Evolutionary conservation across 2,329 filamentous ascomycete genomes (phyloP).

Genomic region (Cladosporium sphaerospermum): DNA sequence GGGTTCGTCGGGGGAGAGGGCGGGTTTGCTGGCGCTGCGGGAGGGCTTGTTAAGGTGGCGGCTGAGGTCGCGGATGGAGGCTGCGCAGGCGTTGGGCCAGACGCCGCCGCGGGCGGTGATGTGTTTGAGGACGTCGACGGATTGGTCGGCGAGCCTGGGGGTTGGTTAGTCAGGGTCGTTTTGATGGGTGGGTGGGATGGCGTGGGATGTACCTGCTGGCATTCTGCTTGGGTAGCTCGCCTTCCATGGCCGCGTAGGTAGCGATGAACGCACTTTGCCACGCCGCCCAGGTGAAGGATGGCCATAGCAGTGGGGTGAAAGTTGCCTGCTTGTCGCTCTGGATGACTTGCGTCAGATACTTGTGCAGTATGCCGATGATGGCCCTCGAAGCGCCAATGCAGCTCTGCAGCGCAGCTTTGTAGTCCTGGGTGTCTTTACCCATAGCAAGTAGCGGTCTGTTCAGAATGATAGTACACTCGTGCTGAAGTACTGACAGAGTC

Average conservation of each 20-base stretch:
- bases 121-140: slow-evolving; percentile 14
- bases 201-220: slow-evolving; percentile 33
- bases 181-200: not conserved
- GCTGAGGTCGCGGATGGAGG: slow-evolving; percentile 14
- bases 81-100: slow-evolving; percentile 15
- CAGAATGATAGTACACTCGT: slow-evolving; percentile 47
- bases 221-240: slow-evolving; percentile 34
- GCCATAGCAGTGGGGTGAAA: slow-evolving; percentile 37
- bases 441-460: slow-evolving; percentile 47
- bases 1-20: not conserved
- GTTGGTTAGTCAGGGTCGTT: not conserved
- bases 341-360: slow-evolving; percentile 22
- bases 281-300: slow-evolving; percentile 47
- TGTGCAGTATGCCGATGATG: slow-evolving; percentile 34
- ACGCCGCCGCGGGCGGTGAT: slow-evolving; percentile 13
- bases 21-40: not conserved
- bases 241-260: slow-evolving; percentile 45
- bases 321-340: not conserved
- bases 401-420: slow-evolving; percentile 45
- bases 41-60: slow-evolving; percentile 8
- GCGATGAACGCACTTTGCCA: slow-evolving; percentile 51
- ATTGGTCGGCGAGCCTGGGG: slow-evolving; percentile 12
- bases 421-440: slow-evolving; percentile 38
- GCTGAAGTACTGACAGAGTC: slow-evolving; percentile 41
- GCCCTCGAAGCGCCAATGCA: slow-evolving; percentile 47